These are phyloP conservation scores for Chalciporus piperatus DNA, from an alignment of 768 basidiomycete species.

Conservation along the genomic window DNA sequence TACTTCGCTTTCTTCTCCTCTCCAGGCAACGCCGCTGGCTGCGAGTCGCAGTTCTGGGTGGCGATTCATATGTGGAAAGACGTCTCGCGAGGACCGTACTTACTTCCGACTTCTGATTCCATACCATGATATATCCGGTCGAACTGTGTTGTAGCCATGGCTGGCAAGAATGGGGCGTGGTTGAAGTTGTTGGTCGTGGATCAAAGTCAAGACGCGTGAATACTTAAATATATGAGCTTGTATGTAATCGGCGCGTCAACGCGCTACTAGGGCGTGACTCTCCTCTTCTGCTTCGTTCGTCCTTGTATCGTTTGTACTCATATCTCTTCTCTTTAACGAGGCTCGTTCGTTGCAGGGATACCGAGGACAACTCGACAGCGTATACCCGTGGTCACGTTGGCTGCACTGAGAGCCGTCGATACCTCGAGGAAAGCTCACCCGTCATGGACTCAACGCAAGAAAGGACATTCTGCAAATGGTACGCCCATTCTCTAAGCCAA, in stretches of 20 bases:
- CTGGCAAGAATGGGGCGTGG: slow-evolving; percentile 1
- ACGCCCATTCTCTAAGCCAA: slow-evolving; percentile 3
- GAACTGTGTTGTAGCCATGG: slow-evolving; percentile 73
- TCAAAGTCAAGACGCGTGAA: slow-evolving; percentile 32
- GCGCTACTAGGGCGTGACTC: background rate
- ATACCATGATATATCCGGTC: slow-evolving; percentile 81
- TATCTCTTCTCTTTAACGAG: too few species aligned
- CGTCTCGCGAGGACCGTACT: slow-evolving; percentile 33
- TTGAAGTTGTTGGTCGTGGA: slow-evolving; percentile 12
- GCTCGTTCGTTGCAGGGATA: background rate
- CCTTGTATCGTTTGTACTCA: too few species aligned
- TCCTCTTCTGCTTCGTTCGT: background rate
- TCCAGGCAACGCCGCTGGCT: slow-evolving; percentile 92
- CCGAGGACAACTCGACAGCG: background rate
- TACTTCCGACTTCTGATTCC: slow-evolving; percentile 75
- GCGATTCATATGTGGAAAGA: background rate
- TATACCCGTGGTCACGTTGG: background rate
- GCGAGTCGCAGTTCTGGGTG: slow-evolving; percentile 84
- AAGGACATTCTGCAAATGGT: slow-evolving; percentile 93
- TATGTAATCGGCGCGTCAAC: slow-evolving; percentile 24
- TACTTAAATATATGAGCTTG: too few species aligned
- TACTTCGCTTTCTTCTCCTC: slow-evolving; percentile 63
- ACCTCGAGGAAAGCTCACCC: background rate
- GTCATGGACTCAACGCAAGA: slow-evolving; percentile 50
- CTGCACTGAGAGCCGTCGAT: background rate